phyloP scores from a whole-genome alignment of 2,329 filamentous ascomycete genomes.

The Aspergillus sp. region DNA sequence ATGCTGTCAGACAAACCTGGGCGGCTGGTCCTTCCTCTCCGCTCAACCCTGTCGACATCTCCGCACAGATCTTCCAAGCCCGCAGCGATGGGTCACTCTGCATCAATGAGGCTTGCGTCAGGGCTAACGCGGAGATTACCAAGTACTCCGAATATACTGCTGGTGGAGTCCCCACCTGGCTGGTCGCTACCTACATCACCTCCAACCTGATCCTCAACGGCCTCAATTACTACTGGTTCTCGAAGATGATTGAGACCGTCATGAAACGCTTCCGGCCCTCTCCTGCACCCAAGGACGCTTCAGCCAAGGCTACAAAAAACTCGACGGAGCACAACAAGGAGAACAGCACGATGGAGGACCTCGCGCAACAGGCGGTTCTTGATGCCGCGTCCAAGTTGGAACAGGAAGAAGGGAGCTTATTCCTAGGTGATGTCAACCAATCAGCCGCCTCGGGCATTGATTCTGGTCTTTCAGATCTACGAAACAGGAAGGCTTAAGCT shows the following conservation, averaged over 20 bases:
- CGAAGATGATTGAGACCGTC: constrained; percentile 66
- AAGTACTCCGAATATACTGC: constrained; percentile 45
- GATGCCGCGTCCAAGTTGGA: constrained; percentile 34
- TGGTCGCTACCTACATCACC: constrained; percentile 57
- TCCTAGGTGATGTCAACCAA: constrained; percentile 26
- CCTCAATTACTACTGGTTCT: constrained; percentile 67
- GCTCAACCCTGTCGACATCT: constrained; percentile 32
- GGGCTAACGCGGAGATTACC: constrained; percentile 49
- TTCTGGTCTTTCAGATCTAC: constrained; percentile 84
- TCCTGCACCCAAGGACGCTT: constrained; percentile 16
- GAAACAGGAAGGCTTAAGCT: constrained; percentile 38
- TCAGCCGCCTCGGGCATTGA: constrained; percentile 39
- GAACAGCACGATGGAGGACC: constrained; percentile 21
- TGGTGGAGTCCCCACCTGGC: constrained; percentile 55
- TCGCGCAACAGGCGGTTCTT: constrained; percentile 34
- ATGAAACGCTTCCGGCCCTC: constrained; percentile 58
- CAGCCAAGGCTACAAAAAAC: constrained; percentile 21
- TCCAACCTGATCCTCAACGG: constrained; percentile 62
- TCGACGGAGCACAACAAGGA: constrained; percentile 11
- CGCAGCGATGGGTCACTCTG: constrained; percentile 38
- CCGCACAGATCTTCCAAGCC: constrained; percentile 34
- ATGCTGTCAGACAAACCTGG: constrained; percentile 48
- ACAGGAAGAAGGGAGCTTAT: constrained; percentile 30
- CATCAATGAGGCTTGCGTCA: constrained; percentile 38
- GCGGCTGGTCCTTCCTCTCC: constrained; percentile 29